phyloP scores from a whole-genome alignment of 202 grass and related monocot genomes.

The Carex sylvatica region DNA sequence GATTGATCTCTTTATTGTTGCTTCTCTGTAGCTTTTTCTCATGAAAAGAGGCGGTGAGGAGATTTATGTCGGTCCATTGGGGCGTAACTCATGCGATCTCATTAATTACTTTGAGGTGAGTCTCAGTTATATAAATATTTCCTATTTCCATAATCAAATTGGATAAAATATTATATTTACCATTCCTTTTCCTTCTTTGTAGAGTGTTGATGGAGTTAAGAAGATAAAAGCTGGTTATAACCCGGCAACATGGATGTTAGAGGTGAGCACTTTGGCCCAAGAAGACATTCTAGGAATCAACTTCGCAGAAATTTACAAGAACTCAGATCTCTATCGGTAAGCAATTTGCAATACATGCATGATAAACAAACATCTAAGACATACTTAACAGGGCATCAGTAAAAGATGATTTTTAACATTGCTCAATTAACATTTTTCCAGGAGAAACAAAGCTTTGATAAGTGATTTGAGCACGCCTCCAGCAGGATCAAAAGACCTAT shows the following conservation, averaged over 20 bases:
- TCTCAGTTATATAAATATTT: not conserved
- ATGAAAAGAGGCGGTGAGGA: slow-evolving; percentile 36
- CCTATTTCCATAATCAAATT: not conserved
- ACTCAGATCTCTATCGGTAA: slow-evolving; percentile 73
- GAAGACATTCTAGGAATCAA: slow-evolving; percentile 73
- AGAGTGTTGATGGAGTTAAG: slow-evolving; percentile 71
- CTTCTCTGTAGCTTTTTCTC: slow-evolving; percentile 24
- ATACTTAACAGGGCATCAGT: not conserved
- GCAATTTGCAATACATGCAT: slow-evolving; percentile 22
- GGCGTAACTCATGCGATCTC: slow-evolving; percentile 23
- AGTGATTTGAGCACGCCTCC: slow-evolving; percentile 60
- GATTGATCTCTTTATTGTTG: slow-evolving; percentile 2
- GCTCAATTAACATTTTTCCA: slow-evolving; percentile 19
- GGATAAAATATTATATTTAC: not conserved
- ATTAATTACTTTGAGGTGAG: slow-evolving; percentile 30
- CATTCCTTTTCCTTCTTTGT: not conserved
- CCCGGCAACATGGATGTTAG: slow-evolving; percentile 97
- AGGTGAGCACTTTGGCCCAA: slow-evolving; percentile 64
- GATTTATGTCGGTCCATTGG: slow-evolving; percentile 29
- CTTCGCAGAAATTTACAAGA: slow-evolving; percentile 66
- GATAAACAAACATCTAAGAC: not conserved
- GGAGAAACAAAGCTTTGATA: slow-evolving; percentile 76
- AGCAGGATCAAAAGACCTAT: slow-evolving; percentile 53
- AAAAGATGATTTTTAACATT: not conserved
- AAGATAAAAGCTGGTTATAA: slow-evolving; percentile 95